These are phyloP conservation scores for Aspergillus carlsbadensis DNA, from an alignment of 495 filamentous ascomycete species.

Conservation along the genomic window DNA sequence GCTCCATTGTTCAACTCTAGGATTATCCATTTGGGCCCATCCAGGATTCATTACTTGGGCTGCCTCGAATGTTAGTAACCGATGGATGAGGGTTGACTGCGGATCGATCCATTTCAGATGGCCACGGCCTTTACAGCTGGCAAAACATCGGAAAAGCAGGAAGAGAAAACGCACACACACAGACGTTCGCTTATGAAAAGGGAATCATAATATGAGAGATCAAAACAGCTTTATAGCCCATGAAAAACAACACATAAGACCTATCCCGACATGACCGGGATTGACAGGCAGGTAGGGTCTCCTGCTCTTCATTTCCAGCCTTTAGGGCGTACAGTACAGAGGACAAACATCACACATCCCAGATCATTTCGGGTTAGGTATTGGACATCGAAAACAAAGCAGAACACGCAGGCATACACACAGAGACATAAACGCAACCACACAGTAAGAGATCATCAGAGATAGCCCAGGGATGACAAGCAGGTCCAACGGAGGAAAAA, in stretches of 20 bases:
- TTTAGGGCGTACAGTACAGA: conserved; percentile 12
- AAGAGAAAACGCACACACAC: neutral
- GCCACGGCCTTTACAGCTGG: conserved; percentile 9
- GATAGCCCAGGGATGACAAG: conserved; percentile 7
- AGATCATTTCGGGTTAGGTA: neutral
- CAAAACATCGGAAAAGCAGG: neutral
- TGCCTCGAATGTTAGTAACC: conserved; percentile 5
- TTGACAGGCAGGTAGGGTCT: neutral
- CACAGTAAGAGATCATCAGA: neutral
- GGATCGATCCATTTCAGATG: conserved; percentile 9
- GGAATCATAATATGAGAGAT: neutral
- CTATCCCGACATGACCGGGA: conserved; percentile 2
- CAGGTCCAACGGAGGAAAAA: neutral
- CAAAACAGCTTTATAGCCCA: neutral
- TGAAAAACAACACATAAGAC: neutral
- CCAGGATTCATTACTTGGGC: neutral
- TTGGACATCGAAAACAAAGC: neutral
- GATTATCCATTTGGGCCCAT: no score
- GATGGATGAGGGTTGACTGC: neutral
- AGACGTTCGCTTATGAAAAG: neutral
- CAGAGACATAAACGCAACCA: neutral
- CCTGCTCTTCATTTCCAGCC: neutral
- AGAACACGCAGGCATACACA: neutral
- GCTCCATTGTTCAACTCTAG: no score
- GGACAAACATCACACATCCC: neutral